phyloP scores from a whole-genome alignment of 352 stramenopile genomes.

The Blastocystis sp. region DNA sequence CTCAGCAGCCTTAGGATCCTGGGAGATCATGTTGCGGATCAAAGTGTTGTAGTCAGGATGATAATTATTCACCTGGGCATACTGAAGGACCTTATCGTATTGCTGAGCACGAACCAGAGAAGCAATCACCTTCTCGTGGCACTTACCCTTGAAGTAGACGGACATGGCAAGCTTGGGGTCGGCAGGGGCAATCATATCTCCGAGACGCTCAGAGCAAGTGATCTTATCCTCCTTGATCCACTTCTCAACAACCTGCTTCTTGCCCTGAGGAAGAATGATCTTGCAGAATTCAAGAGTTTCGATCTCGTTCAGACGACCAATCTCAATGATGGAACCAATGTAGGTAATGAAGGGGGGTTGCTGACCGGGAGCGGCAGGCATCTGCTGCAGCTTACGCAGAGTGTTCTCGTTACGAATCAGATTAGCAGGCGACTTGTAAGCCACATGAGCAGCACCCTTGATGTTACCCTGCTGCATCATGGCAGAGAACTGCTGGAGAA shows the following conservation, averaged over 20 bases:
- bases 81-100: constrained; percentile 98
- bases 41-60: constrained; percentile 97
- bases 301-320: constrained; percentile 95
- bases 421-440: constrained; percentile 77
- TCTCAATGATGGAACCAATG: constrained; percentile 96
- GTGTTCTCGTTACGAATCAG: constrained; percentile 92
- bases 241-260: constrained; percentile 96
- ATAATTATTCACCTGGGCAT: constrained; percentile 90
- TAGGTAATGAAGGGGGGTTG: constrained; percentile 97
- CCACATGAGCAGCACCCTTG: constrained; percentile 78
- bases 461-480: constrained; percentile 88
- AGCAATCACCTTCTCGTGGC: constrained; percentile 98
- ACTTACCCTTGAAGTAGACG: constrained; percentile 93
- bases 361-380: constrained; percentile 90
- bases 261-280: constrained; percentile 92
- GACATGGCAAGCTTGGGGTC: constrained; percentile 96
- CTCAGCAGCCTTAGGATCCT: constrained; percentile 91
- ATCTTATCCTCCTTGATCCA: constrained; percentile 99
- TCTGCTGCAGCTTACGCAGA: constrained; percentile 96
- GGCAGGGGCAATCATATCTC: constrained; percentile 88
- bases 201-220: constrained; percentile 91
- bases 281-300: constrained; percentile 97
- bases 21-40: constrained; percentile 96
- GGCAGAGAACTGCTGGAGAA: constrained; percentile 95
- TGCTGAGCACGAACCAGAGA: constrained; percentile 97